These are phyloP conservation scores for Paxillus involutus DNA, from an alignment of 768 basidiomycete genomes.

Conservation along the genomic window DNA sequence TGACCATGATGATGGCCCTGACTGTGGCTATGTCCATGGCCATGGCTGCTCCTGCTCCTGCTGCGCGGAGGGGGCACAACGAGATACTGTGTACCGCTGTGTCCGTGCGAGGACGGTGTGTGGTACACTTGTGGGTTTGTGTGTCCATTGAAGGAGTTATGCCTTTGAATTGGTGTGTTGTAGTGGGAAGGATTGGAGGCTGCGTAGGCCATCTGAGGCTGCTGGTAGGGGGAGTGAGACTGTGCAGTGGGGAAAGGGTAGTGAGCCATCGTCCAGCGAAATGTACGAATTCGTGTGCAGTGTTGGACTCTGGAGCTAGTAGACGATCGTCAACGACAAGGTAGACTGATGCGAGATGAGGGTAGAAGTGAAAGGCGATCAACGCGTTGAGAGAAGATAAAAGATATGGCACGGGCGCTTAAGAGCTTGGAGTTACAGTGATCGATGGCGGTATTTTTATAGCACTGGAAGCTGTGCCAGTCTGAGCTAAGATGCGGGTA, in stretches of 20 bases:
- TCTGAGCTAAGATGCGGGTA: not conserved
- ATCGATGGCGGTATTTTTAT: not conserved
- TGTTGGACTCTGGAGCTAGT: not conserved
- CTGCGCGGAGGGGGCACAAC: slow-evolving; percentile 12
- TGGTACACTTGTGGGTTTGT: not conserved
- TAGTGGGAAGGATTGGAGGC: slow-evolving; percentile 3
- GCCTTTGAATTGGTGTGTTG: slow-evolving; percentile 6
- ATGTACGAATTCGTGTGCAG: not conserved
- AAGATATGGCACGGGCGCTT: not conserved
- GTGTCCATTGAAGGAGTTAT: slow-evolving; percentile 8
- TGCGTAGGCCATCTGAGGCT: slow-evolving; percentile 3
- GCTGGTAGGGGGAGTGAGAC: not conserved
- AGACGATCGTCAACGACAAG: not conserved
- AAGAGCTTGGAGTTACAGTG: not conserved
- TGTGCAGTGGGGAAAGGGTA: slow-evolving; percentile 23
- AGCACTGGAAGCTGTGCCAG: not conserved
- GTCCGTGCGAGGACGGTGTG: not conserved
- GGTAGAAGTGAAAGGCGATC: not conserved
- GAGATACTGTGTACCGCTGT: slow-evolving; percentile 5
- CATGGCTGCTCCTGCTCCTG: slow-evolving; percentile 11
- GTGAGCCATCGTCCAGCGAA: slow-evolving; percentile 13
- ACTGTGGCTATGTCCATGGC: slow-evolving; percentile 2
- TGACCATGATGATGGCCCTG: slow-evolving; percentile 5
- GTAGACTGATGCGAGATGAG: not conserved
- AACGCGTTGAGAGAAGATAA: not conserved